These are phyloP conservation scores for Populus hybrid DNA, from an alignment of 441 rosid genomes.

Conservation along the genomic window DNA sequence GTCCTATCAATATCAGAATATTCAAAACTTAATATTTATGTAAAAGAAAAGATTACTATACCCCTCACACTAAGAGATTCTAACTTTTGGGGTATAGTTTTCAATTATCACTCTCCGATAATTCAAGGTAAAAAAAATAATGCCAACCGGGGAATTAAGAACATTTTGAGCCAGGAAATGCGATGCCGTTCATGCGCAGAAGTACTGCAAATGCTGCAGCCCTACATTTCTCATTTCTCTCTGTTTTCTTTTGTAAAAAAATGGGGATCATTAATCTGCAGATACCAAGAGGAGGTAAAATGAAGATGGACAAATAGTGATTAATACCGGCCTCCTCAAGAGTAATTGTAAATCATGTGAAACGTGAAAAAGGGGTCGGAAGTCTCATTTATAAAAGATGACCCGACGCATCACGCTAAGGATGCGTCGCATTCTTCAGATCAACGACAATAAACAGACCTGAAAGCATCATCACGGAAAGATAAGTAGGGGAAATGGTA, in stretches of 20 bases:
- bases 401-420: slow-evolving; percentile 14
- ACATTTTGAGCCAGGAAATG: slow-evolving; percentile 10
- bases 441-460: slow-evolving; percentile 28
- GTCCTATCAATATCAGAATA: background rate
- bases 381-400: background rate
- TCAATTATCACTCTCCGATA: slow-evolving; percentile 4
- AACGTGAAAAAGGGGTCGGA: background rate
- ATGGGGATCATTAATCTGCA: too few relatives aligned
- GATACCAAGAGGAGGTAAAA: too few relatives aligned
- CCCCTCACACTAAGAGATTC: background rate
- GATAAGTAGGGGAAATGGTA: background rate
- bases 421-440: slow-evolving; percentile 26
- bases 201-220: too few relatives aligned
- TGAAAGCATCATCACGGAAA: slow-evolving; percentile 6
- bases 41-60: too few relatives aligned
- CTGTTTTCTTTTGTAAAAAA: too few relatives aligned
- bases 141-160: slow-evolving; percentile 27
- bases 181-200: background rate
- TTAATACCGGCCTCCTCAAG: too few relatives aligned
- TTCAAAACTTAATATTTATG: background rate
- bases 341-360: background rate
- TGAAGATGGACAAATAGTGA: too few relatives aligned
- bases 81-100: background rate
- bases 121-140: slow-evolving; percentile 28
- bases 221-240: too few relatives aligned